Base-by-base conservation (phyloP, 2,329 filamentous ascomycete genomes). In the Neopestalotiopsis rosae region DNA sequence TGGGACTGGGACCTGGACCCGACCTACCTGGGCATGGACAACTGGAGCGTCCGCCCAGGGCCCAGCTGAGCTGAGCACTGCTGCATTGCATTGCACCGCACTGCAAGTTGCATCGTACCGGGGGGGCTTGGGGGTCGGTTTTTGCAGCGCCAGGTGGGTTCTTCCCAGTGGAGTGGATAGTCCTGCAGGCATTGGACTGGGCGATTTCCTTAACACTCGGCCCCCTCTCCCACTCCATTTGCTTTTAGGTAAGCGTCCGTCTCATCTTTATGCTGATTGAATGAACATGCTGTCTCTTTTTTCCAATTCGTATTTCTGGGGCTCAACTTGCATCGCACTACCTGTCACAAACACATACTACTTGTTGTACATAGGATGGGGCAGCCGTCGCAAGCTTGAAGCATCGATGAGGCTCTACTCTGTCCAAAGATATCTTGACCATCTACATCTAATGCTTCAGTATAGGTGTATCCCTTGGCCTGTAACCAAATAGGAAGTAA, bases 221-320 rank as follows among this genome's bases (percentile, higher is more conserved):
- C 57, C 57, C 57, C 14, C 10, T 34, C 57, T 24, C 20, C 57
- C 10, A 17, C 57, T 59, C 57, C 24, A 30, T 52, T 52, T 52
- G 45, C 17, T 52, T 52, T 52, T 52, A 52, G 45, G 45, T 52
- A 52, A 52, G 45, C 45, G 45, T 52, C 45, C 45, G 45, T 52
- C 57, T 52, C 45, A 52, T 52, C 45, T 52, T 52, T 52, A 52
- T 59, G 57, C 57, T 59, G 57, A 38, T 62, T 34, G 59, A 62
- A 34, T n/a, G 49, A 14, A 56, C 59, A 38, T 40, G 28, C 32
- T 62, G 30, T 62, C 59, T 62, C 20, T 40, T 62, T 17, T 62
- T 30, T 4, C 3, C 6, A 38, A 38, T 7, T 38, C 10, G 9
- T 56, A n/a, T 56, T 24, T 56, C 20, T 56, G 49, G 17, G 49